phyloP scores from a whole-genome alignment of 257 asterid genomes.

The Gentiana dahurica region DNA sequence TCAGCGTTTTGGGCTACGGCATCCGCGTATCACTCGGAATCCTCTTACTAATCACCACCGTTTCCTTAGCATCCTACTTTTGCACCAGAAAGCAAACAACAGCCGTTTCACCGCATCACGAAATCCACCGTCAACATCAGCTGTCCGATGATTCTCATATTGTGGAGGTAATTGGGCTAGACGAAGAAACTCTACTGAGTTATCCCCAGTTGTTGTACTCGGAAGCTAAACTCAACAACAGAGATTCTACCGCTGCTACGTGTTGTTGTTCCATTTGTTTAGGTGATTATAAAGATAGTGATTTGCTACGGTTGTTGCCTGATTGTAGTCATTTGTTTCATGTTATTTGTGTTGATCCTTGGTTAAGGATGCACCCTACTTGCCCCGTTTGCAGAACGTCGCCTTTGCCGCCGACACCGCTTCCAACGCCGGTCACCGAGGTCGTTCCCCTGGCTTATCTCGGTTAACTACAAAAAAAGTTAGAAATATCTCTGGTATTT shows the following conservation, averaged over 20 bases:
- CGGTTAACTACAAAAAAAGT: no score
- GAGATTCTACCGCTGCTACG: slow-evolving; percentile 37
- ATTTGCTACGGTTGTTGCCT: slow-evolving; percentile 52
- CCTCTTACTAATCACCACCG: slow-evolving; percentile 74
- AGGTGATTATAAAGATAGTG: slow-evolving; percentile 57
- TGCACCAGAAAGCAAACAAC: slow-evolving; percentile 48
- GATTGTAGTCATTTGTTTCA: slow-evolving; percentile 86
- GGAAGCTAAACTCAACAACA: slow-evolving; percentile 41
- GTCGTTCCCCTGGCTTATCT: slow-evolving; percentile 48
- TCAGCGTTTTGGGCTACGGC: slow-evolving; percentile 82
- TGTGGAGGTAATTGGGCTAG: slow-evolving; percentile 30
- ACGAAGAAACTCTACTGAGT: slow-evolving; percentile 53
- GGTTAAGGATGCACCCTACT: slow-evolving; percentile 84
- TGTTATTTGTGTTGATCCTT: slow-evolving; percentile 68
- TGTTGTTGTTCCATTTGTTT: slow-evolving; percentile 88
- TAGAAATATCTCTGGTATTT: no score
- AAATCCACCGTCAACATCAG: no score
- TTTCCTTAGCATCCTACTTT: slow-evolving; percentile 66
- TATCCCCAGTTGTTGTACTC: slow-evolving; percentile 65
- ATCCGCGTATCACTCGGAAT: slow-evolving; percentile 75
- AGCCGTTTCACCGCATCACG: neutral
- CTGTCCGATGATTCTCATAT: no score
- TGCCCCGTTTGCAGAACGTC: slow-evolving; percentile 92
- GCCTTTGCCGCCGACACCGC: slow-evolving; percentile 59
- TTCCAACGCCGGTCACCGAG: slow-evolving; percentile 75